Conservation (phyloP, 2,329 filamentous ascomycete genomes). For the Aspergillus unguis region DNA sequence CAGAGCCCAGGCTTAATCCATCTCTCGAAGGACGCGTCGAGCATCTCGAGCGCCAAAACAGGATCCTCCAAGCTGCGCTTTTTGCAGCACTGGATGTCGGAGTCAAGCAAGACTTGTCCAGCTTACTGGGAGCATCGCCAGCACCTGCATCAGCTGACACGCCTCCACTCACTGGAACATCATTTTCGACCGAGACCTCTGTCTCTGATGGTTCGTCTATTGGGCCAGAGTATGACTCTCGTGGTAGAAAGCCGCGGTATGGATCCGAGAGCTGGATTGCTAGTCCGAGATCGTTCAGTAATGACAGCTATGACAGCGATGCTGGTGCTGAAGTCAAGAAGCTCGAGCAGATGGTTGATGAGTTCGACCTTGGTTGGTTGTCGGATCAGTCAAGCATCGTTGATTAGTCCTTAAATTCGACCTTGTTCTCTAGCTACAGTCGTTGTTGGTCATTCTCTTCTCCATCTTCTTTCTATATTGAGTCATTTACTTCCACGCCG, state of each 20-base stretch:
- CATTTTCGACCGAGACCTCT: slow-evolving; percentile 22
- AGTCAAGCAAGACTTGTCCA: slow-evolving; percentile 29
- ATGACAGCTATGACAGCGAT: slow-evolving; percentile 25
- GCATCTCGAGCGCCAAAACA: slow-evolving; percentile 42
- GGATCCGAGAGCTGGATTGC: slow-evolving; percentile 31
- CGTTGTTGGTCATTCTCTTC: background rate
- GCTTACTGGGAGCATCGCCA: slow-evolving; percentile 23
- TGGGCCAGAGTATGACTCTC: background rate
- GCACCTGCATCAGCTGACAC: slow-evolving; percentile 15
- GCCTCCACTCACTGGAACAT: slow-evolving; percentile 13
- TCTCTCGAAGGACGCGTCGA: slow-evolving; percentile 38
- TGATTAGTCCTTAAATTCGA: slow-evolving; percentile 1
- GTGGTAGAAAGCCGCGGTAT: slow-evolving; percentile 8
- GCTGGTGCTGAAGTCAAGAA: slow-evolving; percentile 25
- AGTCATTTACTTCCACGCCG: background rate
- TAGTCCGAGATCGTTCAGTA: slow-evolving; percentile 27
- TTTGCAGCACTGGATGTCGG: slow-evolving; percentile 40
- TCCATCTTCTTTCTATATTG: background rate
- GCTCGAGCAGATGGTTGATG: slow-evolving; percentile 33
- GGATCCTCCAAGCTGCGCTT: slow-evolving; percentile 42
- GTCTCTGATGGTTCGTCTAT: slow-evolving; percentile 8
- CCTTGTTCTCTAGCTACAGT: background rate
- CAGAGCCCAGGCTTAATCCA: slow-evolving; percentile 17
- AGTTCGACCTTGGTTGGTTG: slow-evolving; percentile 32
- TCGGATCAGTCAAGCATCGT: slow-evolving; percentile 18